phyloP scores from a whole-genome alignment of 257 asterid species.

The Rubia yunnanensis region DNA sequence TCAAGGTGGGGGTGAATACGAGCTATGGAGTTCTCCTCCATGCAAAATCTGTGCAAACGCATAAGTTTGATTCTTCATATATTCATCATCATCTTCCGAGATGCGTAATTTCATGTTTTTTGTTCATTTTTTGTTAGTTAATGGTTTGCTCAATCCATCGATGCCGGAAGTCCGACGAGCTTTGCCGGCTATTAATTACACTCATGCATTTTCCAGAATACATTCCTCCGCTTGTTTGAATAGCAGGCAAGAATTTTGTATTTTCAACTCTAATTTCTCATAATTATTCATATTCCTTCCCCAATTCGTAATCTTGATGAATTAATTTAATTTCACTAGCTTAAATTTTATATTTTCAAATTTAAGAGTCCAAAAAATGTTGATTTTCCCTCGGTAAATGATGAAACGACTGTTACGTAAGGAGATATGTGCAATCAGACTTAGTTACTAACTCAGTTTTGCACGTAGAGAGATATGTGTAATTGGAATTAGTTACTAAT shows the following conservation, averaged over 20 bases:
- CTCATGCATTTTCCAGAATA: constrained; percentile 23
- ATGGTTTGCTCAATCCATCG: constrained; percentile 61
- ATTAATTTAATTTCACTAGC: background rate
- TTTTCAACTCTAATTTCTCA: background rate
- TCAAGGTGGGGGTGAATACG: too few relatives aligned
- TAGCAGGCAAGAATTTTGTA: constrained; percentile 43
- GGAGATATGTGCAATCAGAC: too few relatives aligned
- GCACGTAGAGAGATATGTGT: background rate
- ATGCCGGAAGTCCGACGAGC: constrained; percentile 59
- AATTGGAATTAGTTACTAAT: background rate
- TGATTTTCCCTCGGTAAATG: too few relatives aligned
- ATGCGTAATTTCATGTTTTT: too few relatives aligned
- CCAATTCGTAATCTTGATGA: background rate
- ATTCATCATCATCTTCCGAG: too few relatives aligned
- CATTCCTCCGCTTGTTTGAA: constrained; percentile 35
- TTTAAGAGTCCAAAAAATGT: too few relatives aligned
- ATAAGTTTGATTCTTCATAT: constrained; percentile 25
- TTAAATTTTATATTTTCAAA: background rate
- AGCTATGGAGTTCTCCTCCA: constrained; percentile 39
- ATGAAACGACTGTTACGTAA: too few relatives aligned
- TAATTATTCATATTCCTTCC: background rate
- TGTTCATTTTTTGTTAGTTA: constrained; percentile 30
- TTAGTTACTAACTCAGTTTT: background rate
- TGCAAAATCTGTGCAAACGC: constrained; percentile 39
- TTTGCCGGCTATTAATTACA: constrained; percentile 61